Percentiles rank a stretch among this genome's conserved stretches.
These are phyloP conservation scores for Cladosporium oxysporum DNA, from an alignment of 2,329 filamentous ascomycete genomes.

Conservation along the genomic window DNA sequence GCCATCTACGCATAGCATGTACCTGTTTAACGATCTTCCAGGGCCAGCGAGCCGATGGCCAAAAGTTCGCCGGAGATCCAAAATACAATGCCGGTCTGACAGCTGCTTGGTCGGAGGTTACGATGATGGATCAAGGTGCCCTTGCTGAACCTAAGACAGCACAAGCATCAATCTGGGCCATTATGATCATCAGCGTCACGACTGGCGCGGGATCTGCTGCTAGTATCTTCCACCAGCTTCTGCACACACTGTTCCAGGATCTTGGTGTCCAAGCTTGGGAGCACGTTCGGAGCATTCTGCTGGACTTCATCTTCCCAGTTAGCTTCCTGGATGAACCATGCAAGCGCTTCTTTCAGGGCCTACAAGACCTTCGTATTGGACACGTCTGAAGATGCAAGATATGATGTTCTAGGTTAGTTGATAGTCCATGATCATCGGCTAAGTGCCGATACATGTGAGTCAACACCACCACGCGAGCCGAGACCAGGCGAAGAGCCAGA, in stretches of 20 bases:
- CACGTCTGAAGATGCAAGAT: neutral
- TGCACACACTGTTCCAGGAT: slow-evolving; percentile 30
- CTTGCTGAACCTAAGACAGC: slow-evolving; percentile 35
- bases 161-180: slow-evolving; percentile 36
- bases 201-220: slow-evolving; percentile 30
- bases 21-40: slow-evolving; percentile 38
- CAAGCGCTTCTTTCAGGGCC: slow-evolving; percentile 33
- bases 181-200: slow-evolving; percentile 39
- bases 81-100: slow-evolving; percentile 35
- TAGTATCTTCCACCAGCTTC: slow-evolving; percentile 22
- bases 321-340: slow-evolving; percentile 37
- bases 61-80: slow-evolving; percentile 30
- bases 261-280: slow-evolving; percentile 35
- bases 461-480: neutral
- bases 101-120: slow-evolving; percentile 36
- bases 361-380: slow-evolving; percentile 21
- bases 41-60: slow-evolving; percentile 33
- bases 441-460: neutral
- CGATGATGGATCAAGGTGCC: slow-evolving; percentile 31
- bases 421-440: neutral
- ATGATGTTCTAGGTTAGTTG: neutral
- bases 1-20: slow-evolving; percentile 36
- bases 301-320: slow-evolving; percentile 39
- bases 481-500: neutral
- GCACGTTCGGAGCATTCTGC: slow-evolving; percentile 35